These are phyloP conservation scores for Barbarea vulgaris DNA, from an alignment of 345 rosid genomes.

Conservation along the genomic window DNA sequence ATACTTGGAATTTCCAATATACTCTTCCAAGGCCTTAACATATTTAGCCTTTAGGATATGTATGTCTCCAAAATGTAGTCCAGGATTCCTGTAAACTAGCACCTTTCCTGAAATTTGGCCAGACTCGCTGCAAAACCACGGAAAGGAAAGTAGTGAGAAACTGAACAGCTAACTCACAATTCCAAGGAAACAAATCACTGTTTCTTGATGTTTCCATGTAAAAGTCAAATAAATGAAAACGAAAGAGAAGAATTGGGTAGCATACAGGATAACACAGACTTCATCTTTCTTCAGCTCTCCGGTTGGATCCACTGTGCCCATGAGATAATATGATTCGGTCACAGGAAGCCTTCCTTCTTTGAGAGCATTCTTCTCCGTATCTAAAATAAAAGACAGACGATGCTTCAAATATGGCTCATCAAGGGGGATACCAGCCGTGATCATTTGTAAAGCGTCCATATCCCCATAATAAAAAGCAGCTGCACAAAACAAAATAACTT, in stretches of 20 bases:
- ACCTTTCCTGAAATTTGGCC: conserved; percentile 83
- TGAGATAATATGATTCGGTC: conserved; percentile 61
- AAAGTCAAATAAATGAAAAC: conserved; percentile 20
- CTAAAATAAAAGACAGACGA: conserved; percentile 41
- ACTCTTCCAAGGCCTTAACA: conserved; percentile 54
- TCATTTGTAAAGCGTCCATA: conserved; percentile 53
- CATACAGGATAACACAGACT: conserved; percentile 77
- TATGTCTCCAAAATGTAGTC: conserved; percentile 84
- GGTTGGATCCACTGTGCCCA: conserved; percentile 85
- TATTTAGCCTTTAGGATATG: conserved; percentile 67
- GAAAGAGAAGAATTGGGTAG: not conserved
- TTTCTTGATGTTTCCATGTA: conserved; percentile 3
- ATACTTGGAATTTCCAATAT: conserved; percentile 72
- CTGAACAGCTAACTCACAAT: conserved; percentile 9
- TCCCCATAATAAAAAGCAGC: conserved; percentile 50
- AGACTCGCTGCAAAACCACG: conserved; percentile 47
- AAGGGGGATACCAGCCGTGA: conserved; percentile 62
- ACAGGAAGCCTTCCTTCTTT: conserved; percentile 57
- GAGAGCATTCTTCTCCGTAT: conserved; percentile 48
- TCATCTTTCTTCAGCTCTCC: conserved; percentile 54
- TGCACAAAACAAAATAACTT: conserved; percentile 28
- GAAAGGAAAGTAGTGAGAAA: not conserved
- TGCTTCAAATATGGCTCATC: conserved; percentile 58
- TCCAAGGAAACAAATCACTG: not conserved
- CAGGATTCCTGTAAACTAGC: conserved; percentile 80